Evolutionary conservation across 164 flowering plant species (phyloP), one percentile per base, ranked within the genome.

Genomic region (Tinospora cordifolia): DNA sequence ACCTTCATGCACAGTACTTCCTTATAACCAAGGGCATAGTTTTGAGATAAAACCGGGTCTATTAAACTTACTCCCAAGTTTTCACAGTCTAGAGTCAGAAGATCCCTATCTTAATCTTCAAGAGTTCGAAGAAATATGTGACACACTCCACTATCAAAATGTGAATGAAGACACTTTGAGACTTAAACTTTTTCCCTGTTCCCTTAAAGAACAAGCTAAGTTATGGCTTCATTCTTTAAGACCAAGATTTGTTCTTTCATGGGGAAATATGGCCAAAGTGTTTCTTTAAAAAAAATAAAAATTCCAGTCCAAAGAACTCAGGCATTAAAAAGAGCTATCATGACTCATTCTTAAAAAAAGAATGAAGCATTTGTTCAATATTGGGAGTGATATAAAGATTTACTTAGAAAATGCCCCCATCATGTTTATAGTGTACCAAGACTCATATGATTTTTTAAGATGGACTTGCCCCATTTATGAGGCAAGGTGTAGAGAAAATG

Each of bases 401-500:
- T n/a, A n/a, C n/a, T n/a, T n/a, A n/a, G n/a, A n/a, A n/a, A n/a
- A n/a, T 72, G 74, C 19, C 54, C 69, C 51, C 69, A 65, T 13
- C 64, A 72, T 30, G 46, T 63, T 1, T 65, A 49, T 14, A 36
- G 51, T 3, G n/a, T 1, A 27, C 51, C 69, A 49, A 27, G 22
- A 6, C 14, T 63, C 12, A 65, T 65, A 12, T 13, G 49, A 22
- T 65, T 72, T 14, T 72, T 39, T 49, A 65, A 54, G 69, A 72
- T 1, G 39, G 34, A 38, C 14, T 65, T 12, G 12, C 26, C 0
- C 46, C 69, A 9, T 13, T 54, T 6, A 72, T 66, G 64, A 21
- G 64, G 0, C 38, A 72, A 38, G 25, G 65, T 15, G 39, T 72
- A 0, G 57, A 66, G 22, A 72, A n/a, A 10, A 66, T 72, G 69